Evolutionary conservation across 352 stramenopile genomes (phyloP).

Genomic region (Globisporangium okanoganense): DNA sequence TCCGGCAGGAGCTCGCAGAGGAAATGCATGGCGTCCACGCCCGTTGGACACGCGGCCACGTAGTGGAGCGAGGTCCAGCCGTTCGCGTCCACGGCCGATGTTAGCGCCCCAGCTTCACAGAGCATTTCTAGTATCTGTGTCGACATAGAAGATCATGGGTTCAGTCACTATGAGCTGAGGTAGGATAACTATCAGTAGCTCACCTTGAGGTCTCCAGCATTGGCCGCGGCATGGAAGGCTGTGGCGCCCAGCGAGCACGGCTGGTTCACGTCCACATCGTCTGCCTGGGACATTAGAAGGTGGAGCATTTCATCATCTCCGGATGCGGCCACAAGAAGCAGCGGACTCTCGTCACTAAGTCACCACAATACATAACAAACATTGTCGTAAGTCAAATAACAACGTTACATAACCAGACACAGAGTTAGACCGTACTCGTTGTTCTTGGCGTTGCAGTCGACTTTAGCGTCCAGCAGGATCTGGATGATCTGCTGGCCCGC

Average conservation of each 20-base stretch:
- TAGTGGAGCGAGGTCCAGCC: conserved; percentile 68
- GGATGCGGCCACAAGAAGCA: conserved; percentile 55
- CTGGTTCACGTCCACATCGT: conserved; percentile 37
- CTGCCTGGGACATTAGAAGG: conserved; percentile 18
- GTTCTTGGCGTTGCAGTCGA: conserved; percentile 52
- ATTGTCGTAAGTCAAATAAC: not conserved
- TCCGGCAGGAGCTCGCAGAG: conserved; percentile 49
- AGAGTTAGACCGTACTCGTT: conserved; percentile 35
- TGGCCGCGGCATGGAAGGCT: conserved; percentile 54
- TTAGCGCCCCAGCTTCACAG: conserved; percentile 29
- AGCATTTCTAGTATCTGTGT: conserved; percentile 47
- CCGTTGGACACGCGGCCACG: conserved; percentile 36
- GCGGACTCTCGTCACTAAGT: conserved; percentile 38
- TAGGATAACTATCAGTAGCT: no score
- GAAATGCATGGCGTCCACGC: conserved; percentile 41
- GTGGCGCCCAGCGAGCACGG: conserved; percentile 41
- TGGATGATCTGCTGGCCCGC: conserved; percentile 22
- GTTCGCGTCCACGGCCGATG: conserved; percentile 40
- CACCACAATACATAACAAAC: not conserved
- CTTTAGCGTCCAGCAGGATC: conserved; percentile 25
- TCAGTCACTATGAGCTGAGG: no score
- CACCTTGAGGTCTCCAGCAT: conserved; percentile 41
- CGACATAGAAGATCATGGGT: not conserved
- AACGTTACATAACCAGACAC: not conserved
- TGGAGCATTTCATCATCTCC: conserved; percentile 31